Conservation (phyloP, 352 stramenopile species). For the Pythium diclinum region DNA sequence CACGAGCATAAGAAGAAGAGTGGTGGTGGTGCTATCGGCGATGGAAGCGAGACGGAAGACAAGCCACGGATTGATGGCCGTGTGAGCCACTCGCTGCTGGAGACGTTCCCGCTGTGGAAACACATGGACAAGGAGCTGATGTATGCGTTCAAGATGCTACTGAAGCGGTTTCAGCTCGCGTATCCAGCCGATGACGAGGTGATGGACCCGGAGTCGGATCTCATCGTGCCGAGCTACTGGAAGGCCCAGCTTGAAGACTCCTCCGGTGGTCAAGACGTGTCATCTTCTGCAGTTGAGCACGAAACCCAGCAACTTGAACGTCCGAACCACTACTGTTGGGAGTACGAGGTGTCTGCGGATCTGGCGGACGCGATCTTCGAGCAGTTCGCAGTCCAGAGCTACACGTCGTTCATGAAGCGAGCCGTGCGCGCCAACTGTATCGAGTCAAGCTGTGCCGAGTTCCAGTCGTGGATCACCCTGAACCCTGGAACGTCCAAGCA, state of each 20-base stretch:
- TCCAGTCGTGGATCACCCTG: constrained; percentile 8
- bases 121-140: constrained; percentile 25
- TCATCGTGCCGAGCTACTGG: constrained; percentile 15
- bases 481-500: neutral
- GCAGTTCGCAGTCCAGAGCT: constrained; percentile 30
- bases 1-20: neutral
- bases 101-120: constrained; percentile 4
- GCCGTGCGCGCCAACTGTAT: constrained; percentile 4
- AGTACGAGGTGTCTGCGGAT: constrained; percentile 27
- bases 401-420: constrained; percentile 20
- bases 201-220: constrained; percentile 24
- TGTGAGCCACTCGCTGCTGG: neutral
- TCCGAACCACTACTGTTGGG: constrained; percentile 12
- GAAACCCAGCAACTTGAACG: neutral
- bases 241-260: neutral
- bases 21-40: neutral
- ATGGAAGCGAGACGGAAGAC: neutral
- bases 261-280: too few species aligned
- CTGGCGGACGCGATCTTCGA: constrained; percentile 32
- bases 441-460: constrained; percentile 17
- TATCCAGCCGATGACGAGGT: constrained; percentile 17
- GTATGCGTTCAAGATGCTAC: constrained; percentile 29
- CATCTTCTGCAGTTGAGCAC: neutral
- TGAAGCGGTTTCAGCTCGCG: constrained; percentile 23
- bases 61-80: neutral